phyloP scores from a whole-genome alignment of 495 filamentous ascomycete species.

The Penicillium longicatenatum region DNA sequence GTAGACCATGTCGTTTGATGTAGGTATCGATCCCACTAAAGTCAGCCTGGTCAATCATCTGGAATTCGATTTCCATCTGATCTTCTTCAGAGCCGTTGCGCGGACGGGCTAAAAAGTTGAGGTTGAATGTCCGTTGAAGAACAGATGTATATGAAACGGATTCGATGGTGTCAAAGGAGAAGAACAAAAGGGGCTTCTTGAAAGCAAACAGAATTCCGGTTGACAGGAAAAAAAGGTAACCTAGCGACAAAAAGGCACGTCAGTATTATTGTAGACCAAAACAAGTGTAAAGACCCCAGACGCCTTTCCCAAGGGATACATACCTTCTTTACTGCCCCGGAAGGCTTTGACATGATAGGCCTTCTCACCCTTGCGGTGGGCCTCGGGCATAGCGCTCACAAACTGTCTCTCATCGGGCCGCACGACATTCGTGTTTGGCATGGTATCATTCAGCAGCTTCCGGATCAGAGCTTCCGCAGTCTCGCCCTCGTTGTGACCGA shows the following conservation, averaged over 20 bases:
- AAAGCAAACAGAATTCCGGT: constrained; percentile 90
- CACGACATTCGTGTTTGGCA: constrained; percentile 60
- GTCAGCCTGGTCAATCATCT: constrained; percentile 85
- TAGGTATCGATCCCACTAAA: constrained; percentile 83
- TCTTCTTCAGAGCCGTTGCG: constrained; percentile 45
- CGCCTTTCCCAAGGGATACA: constrained; percentile 6
- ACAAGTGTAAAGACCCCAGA: background rate
- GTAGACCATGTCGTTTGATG: constrained; percentile 75
- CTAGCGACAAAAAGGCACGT: constrained; percentile 35
- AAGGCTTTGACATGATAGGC: constrained; percentile 92
- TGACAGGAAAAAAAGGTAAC: constrained; percentile 86
- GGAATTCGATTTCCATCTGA: constrained; percentile 75
- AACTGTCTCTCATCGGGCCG: constrained; percentile 75
- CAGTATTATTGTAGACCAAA: background rate
- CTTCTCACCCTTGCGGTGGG: constrained; percentile 86
- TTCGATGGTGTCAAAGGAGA: constrained; percentile 75
- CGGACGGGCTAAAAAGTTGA: constrained; percentile 66
- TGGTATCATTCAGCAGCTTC: constrained; percentile 62
- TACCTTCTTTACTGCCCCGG: constrained; percentile 89
- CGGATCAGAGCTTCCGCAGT: constrained; percentile 65
- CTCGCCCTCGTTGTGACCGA: constrained; percentile 52
- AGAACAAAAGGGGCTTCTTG: constrained; percentile 90
- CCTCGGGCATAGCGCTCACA: constrained; percentile 71
- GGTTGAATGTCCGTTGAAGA: constrained; percentile 90
- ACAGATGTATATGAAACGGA: constrained; percentile 88